Evolutionary conservation across 805 yeast genomes (phyloP).

Genomic region (Saccharomycopsis olivae): DNA sequence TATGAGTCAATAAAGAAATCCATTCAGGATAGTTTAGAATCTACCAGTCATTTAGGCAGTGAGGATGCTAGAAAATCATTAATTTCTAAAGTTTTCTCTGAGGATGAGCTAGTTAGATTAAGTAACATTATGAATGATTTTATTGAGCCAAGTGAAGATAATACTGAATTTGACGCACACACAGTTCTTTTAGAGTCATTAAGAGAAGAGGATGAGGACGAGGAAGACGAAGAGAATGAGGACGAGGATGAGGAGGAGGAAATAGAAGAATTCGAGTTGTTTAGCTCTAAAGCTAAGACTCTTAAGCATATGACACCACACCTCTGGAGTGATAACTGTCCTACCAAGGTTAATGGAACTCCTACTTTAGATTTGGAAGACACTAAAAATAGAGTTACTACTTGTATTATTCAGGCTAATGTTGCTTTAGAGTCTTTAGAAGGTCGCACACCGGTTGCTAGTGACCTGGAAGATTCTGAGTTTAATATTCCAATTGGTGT

Average conservation of each 20-base stretch:
- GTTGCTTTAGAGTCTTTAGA: not conserved
- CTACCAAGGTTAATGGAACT: constrained; percentile 12
- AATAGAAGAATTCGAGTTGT: too few relatives aligned
- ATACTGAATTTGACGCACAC: not conserved
- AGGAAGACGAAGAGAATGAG: not conserved
- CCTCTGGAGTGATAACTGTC: constrained; percentile 14
- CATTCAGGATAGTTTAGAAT: not conserved
- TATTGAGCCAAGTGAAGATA: too few relatives aligned
- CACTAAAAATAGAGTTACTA: not conserved
- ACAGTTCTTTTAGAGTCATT: too few relatives aligned
- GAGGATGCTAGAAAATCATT: constrained; percentile 7
- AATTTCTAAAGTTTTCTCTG: constrained; percentile 15
- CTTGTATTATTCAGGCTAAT: not conserved
- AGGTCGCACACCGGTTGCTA: not conserved
- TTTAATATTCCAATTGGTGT: constrained; percentile 11
- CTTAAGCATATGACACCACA: too few relatives aligned
- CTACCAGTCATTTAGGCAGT: too few relatives aligned
- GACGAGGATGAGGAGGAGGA: not conserved
- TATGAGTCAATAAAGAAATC: not conserved
- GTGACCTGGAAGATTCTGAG: not conserved
- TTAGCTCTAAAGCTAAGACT: constrained; percentile 1
- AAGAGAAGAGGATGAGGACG: not conserved
- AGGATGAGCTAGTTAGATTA: constrained; percentile 13
- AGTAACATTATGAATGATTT: constrained; percentile 10
- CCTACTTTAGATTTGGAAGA: constrained; percentile 9